phyloP scores from a whole-genome alignment of 495 filamentous ascomycete species.

The Neurospora sp. region DNA sequence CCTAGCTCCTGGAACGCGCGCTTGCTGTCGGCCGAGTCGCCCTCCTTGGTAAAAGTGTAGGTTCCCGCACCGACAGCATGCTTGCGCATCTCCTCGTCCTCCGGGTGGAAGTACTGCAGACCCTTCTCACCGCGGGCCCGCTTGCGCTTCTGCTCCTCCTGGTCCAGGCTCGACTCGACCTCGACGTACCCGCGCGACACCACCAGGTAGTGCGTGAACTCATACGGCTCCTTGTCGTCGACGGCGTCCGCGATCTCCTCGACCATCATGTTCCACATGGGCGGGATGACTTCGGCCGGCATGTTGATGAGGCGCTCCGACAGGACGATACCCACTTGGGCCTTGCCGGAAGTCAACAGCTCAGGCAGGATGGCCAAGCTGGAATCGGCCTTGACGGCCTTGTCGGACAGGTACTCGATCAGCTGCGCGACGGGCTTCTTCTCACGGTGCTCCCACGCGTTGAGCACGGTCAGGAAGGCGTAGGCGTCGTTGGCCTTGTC shows the following conservation, averaged over 20 bases:
- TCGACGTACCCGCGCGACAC: conserved; percentile 85
- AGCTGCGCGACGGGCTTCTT: conserved; percentile 61
- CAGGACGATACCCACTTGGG: conserved; percentile 68
- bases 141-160: conserved; percentile 61
- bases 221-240: conserved; percentile 85
- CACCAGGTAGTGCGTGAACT: conserved; percentile 87
- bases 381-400: conserved; percentile 24
- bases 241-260: conserved; percentile 88
- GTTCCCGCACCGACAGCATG: conserved; percentile 54
- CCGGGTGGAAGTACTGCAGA: conserved; percentile 87
- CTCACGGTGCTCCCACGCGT: conserved; percentile 68
- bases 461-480: conserved; percentile 86
- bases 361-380: conserved; percentile 39
- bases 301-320: conserved; percentile 93
- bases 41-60: conserved; percentile 70
- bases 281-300: conserved; percentile 80
- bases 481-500: conserved; percentile 91
- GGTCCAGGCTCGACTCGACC: conserved; percentile 69
- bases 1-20: conserved; percentile 90
- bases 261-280: conserved; percentile 91
- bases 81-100: conserved; percentile 82
- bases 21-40: conserved; percentile 80
- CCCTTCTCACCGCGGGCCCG: conserved; percentile 51
- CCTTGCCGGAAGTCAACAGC: conserved; percentile 46
- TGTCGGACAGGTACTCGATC: conserved; percentile 58